These are phyloP conservation scores for Zalaria sp. DNA, from an alignment of 2,329 filamentous ascomycete species.

Conservation along the genomic window DNA sequence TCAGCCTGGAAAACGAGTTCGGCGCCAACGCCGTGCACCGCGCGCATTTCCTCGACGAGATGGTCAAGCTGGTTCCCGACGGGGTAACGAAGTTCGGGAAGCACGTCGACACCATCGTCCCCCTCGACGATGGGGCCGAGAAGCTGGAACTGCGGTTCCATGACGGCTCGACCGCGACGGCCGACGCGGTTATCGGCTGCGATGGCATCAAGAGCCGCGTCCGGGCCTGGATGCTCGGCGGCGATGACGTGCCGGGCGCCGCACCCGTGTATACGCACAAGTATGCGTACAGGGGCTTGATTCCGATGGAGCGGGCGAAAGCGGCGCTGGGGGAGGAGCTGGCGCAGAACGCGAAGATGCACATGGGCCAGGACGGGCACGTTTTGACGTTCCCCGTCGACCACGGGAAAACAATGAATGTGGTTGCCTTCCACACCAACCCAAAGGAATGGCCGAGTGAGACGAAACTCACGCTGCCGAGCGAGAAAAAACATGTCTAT, in stretches of 20 bases:
- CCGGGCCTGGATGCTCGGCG: conserved; percentile 36
- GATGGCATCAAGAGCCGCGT: conserved; percentile 49
- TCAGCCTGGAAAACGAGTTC: conserved; percentile 12
- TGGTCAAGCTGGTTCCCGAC: conserved; percentile 26
- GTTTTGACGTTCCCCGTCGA: conserved; percentile 48
- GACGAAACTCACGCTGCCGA: conserved; percentile 9
- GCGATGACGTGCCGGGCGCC: conserved; percentile 28
- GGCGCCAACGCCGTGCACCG: conserved; percentile 19
- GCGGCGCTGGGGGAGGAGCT: conserved; percentile 13
- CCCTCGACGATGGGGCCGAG: conserved; percentile 10
- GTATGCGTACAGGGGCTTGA: conserved; percentile 47
- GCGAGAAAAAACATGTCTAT: conserved; percentile 11
- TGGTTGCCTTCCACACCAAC: conserved; percentile 32
- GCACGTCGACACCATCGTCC: conserved; percentile 14
- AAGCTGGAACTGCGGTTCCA: conserved; percentile 20
- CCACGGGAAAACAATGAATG: conserved; percentile 42
- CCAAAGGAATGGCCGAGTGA: conserved; percentile 11
- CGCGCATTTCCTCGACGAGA: conserved; percentile 26
- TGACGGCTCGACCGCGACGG: conserved; percentile 14
- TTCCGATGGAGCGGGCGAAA: conserved; percentile 37
- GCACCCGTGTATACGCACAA: conserved; percentile 40
- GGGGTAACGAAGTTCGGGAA: conserved; percentile 19
- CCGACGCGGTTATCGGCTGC: conserved; percentile 39
- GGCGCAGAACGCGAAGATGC: conserved; percentile 11
- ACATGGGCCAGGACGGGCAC: conserved; percentile 41